Conservation (phyloP, 2,329 filamentous ascomycete genomes). For the Cordyceps tenuipes region DNA sequence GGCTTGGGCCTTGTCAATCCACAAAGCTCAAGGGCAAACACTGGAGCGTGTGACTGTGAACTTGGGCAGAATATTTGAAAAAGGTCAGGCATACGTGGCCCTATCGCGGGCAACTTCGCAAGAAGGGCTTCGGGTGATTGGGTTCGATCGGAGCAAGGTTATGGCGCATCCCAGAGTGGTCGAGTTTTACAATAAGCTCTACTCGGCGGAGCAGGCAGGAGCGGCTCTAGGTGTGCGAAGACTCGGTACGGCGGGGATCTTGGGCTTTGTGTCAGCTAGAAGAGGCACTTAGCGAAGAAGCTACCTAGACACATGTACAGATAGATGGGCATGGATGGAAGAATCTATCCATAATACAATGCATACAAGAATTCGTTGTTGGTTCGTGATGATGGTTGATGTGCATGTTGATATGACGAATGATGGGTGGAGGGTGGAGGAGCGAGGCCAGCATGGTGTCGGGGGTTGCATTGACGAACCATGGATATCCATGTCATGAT, state of each 20-base stretch:
- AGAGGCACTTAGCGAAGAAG: slow-evolving; percentile 18
- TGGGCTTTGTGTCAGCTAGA: slow-evolving; percentile 31
- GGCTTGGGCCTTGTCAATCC: slow-evolving; percentile 94
- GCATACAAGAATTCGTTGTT: neutral
- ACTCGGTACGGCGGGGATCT: slow-evolving; percentile 21
- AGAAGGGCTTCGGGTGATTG: slow-evolving; percentile 74
- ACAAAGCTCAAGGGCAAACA: slow-evolving; percentile 96
- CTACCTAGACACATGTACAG: neutral
- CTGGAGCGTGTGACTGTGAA: slow-evolving; percentile 92
- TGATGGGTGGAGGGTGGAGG: too few species aligned
- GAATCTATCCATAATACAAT: neutral
- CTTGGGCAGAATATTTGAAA: slow-evolving; percentile 86
- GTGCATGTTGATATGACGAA: too few species aligned
- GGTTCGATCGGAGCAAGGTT: slow-evolving; percentile 84
- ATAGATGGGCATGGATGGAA: neutral
- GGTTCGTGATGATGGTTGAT: too few species aligned
- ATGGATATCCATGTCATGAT: too few species aligned
- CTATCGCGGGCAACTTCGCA: slow-evolving; percentile 87
- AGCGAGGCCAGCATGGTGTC: neutral
- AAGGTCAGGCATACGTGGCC: slow-evolving; percentile 95
- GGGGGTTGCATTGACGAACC: neutral
- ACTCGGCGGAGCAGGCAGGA: slow-evolving; percentile 55
- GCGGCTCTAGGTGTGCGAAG: slow-evolving; percentile 18
- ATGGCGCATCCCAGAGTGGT: slow-evolving; percentile 87
- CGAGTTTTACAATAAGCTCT: slow-evolving; percentile 76